Evolutionary conservation across 441 rosid genomes (phyloP).

Genomic region (Gossypium lobatum): DNA sequence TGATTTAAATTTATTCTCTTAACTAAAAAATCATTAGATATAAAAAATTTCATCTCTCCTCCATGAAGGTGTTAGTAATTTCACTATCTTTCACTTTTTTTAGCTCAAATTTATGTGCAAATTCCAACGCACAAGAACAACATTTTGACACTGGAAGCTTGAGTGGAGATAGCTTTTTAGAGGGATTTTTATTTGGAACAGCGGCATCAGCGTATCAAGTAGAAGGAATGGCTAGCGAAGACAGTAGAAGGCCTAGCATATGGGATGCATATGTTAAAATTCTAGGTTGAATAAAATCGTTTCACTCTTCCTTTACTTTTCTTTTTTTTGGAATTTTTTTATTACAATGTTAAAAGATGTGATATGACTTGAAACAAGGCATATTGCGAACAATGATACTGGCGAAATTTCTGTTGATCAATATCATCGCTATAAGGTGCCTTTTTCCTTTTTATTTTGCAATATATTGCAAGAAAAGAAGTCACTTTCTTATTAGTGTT

Average conservation of each 20-base stretch:
- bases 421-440: background rate
- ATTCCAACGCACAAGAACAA: background rate
- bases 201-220: slow-evolving; percentile 36
- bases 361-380: background rate
- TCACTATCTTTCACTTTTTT: too few species aligned
- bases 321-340: too few species aligned
- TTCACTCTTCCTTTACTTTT: background rate
- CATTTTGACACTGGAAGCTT: slow-evolving; percentile 28
- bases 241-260: slow-evolving; percentile 35
- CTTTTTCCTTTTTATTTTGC: background rate
- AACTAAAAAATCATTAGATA: too few species aligned
- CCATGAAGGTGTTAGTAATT: background rate
- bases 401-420: too few species aligned
- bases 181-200: slow-evolving; percentile 31
- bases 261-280: slow-evolving; percentile 31
- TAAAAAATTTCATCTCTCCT: too few species aligned
- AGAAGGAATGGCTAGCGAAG: slow-evolving; percentile 33
- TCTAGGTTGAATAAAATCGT: slow-evolving; percentile 21
- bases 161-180: slow-evolving; percentile 22
- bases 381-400: too few species aligned
- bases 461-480: background rate
- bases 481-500: background rate
- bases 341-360: background rate
- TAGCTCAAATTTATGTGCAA: too few species aligned
- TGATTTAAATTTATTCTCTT: too few species aligned